Evolutionary conservation across 1,284 basidiomycete species (phyloP), one percentile per base, ranked within the genome.

Genomic region (Malassezia japonica): DNA sequence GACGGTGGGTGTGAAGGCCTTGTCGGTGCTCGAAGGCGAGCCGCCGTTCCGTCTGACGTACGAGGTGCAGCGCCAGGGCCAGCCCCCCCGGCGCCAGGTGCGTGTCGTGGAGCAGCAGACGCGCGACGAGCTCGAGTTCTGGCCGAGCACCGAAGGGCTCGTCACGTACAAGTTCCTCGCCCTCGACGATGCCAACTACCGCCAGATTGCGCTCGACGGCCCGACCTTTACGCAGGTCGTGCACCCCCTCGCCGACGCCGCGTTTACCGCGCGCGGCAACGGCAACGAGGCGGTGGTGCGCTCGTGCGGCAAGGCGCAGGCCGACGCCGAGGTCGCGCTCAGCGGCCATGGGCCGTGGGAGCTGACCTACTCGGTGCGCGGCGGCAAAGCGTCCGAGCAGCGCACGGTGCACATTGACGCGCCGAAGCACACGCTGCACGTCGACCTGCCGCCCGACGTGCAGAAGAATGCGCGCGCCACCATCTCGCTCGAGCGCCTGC

Each of bases 1-100:
- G 12, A 89, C 95, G 60, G 90, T 87, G 23, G 92, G 92, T 8
- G 85, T 92, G 43, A 84, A 84, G 23, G 87, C 87, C 5, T 82
- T 84, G 12, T 82, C 95, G 38, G 81, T 90, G 42, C 79, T 96
- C 37, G 86, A 84, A 35, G 92, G 92, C 18, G 85, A 82, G 1
- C 85, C 90, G 28, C 92, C 92, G 1, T 96, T 95, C 82, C 82
- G 70, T 89, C 90, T 76, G 80, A 78, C 27, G 80, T 83, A 61
- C 82, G 86, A 70, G 80, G 83, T 45, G 81, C 87, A 72, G 79
- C 82, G 24, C 81, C 83, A 57, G 16, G 65, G 62, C 2, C 57
- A 62, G 36, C 54, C 62, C 25, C 49, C 64, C 3, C 57, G 60
- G 12, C 62, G 75, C 78, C 76, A 79, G 27, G 76, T 78, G 27